Percentiles rank a stretch among this genome's conserved stretches.
These are phyloP conservation scores for Talaromyces piceae DNA, from an alignment of 2,329 filamentous ascomycete genomes.

Conservation along the genomic window DNA sequence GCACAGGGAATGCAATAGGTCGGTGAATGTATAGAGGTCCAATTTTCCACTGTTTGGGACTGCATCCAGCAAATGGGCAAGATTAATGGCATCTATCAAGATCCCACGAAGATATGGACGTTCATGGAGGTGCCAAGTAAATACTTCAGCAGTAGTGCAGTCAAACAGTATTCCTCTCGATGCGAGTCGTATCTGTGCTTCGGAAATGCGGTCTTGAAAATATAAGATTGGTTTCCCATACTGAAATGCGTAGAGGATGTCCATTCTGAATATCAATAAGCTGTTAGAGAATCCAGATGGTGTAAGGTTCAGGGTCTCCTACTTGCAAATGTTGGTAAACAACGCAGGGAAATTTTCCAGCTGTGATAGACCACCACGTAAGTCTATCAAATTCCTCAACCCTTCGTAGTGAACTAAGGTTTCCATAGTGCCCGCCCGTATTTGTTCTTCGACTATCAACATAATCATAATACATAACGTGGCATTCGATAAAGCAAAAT, in stretches of 20 bases:
- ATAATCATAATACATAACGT: slow-evolving; percentile 6
- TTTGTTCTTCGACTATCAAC: slow-evolving; percentile 9
- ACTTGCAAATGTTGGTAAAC: slow-evolving; percentile 9
- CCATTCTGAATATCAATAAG: background rate
- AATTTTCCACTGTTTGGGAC: background rate
- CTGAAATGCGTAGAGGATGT: slow-evolving; percentile 7
- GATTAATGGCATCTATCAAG: slow-evolving; percentile 2
- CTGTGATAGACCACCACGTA: slow-evolving; percentile 3
- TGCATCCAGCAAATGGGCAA: slow-evolving; percentile 3
- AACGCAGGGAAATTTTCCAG: slow-evolving; percentile 3
- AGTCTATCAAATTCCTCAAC: background rate
- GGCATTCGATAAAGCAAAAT: slow-evolving; percentile 7
- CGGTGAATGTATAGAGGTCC: slow-evolving; percentile 2
- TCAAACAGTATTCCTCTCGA: slow-evolving; percentile 1
- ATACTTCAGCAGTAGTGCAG: background rate
- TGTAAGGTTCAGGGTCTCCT: background rate
- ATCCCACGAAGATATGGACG: slow-evolving; percentile 3
- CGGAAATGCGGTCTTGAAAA: slow-evolving; percentile 5
- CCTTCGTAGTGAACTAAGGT: slow-evolving; percentile 7
- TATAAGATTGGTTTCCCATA: slow-evolving; percentile 3
- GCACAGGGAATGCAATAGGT: slow-evolving; percentile 5
- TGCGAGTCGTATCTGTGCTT: slow-evolving; percentile 1
- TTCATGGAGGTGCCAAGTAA: background rate
- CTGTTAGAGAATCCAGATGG: background rate
- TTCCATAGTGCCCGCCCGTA: slow-evolving; percentile 1